Base-by-base conservation (phyloP, 441 rosid genomes). In the Bocquillonia castaneifolia region DNA sequence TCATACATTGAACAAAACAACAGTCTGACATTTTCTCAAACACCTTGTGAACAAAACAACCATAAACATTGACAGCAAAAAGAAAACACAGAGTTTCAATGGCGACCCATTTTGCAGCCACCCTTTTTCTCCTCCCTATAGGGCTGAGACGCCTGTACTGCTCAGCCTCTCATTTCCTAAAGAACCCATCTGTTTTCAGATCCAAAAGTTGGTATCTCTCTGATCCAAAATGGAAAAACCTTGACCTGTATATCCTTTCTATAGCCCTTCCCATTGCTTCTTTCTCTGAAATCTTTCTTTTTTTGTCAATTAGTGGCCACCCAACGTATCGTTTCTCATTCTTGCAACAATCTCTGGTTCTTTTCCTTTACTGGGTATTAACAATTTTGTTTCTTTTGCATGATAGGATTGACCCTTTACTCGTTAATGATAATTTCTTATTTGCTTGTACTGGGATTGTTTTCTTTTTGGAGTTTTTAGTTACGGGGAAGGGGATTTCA, bases 181-280 rank as follows among this genome's bases (percentile, higher is more conserved):
- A 77, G 29, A 79, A 71, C 75, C 86, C 92, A 59, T 82, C 88
- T 69, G 72, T 66, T 14, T 87, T 73, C 75, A 60, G 77, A 75
- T 85, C 93, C 68, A 81, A 77, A 64, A 74, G 78, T 3, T 82
- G 88, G 86, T 84, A 78, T 66, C 77, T 84, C 73, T 76, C 86
- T 32, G 78, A 79, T 45, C 74, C 76, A 44, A 78, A 69, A 69
- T 73, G 76, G 77, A 83, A 72, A 59, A 84, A 81, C 78, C 65
- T 85, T 62, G 88, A 84, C 72, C 63, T 88, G 29, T 88, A 78
- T 78, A 12, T 79, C 74, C 86, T 84, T 48, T 42, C 76, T 5
- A 39, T 85, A 18, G 78, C 82, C 59, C 87, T 85, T n/a, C 90
- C 90, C 28, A 69, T 84, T 17, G 80, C 86, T 66, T 88, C 85